Base-by-base conservation (phyloP, 495 filamentous ascomycete genomes). In the Daldinia vernicosa region DNA sequence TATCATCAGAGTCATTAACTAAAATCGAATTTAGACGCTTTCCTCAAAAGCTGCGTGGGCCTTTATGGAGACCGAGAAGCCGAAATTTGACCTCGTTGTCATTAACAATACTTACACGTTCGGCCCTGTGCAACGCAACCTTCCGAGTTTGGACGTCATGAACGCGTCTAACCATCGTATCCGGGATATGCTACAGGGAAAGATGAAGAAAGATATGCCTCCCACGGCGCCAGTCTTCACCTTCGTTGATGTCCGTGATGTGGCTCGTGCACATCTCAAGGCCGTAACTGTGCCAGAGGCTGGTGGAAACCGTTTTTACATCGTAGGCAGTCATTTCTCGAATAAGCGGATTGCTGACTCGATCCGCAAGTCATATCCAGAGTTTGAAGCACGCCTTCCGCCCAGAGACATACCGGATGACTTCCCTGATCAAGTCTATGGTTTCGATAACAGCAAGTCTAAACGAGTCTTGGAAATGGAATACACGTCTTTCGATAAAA, bases 91-190 rank as follows among this genome's bases (percentile, higher is more conserved):
- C 53, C 70, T 86, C 26, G 80, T 79, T 17, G 78, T 77, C 32
- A 83, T 85, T 32, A 83, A 83, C 63, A 78, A 78, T 67, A 83
- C 80, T 0, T 83, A 78, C 66, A 81, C 79, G 0, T 85, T 83
- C 39, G 83, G 83, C 0, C 82, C 83, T 0, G 37, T 84, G 8
- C 81, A 76, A 14, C 74, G 80, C 12, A 78, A 65, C 45, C 74
- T 83, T 0, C 32, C 71, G 6, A 62, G 45, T 7, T 71, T 78
- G 1, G 68, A 66, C 12, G 60, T 37, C 1, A 66, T 85, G 40
- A 84, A 86, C 73, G 82, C 80, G 4, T 84, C 83, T n/a, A 86
- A 85, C 66, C 76, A 77, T 8, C 76, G 81, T 27, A 79, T 85
- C 63, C 71, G 69, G 22, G 80, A 84, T 64, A 69, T 82, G 32